Evolutionary conservation across 129 eudicot genomes (phyloP).

Genomic region (Ambrosia trifida): DNA sequence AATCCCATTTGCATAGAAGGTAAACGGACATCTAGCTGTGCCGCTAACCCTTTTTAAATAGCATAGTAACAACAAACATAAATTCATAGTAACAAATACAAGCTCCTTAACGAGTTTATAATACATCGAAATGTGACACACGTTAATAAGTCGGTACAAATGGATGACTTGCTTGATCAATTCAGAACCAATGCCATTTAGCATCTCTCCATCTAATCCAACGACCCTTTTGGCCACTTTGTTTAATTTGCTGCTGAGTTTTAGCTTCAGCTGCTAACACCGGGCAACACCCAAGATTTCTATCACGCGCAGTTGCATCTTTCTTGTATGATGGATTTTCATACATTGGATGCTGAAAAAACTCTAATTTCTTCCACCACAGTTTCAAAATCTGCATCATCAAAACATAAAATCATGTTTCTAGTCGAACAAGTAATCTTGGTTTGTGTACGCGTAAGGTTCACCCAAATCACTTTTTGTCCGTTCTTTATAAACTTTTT

Average conservation of each 20-base stretch:
- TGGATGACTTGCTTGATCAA: constrained; percentile 8
- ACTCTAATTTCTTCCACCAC: constrained; percentile 82
- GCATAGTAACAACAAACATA: too few species aligned
- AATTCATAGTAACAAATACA: background rate
- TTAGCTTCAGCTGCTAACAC: constrained; percentile 25
- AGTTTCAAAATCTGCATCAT: constrained; percentile 65
- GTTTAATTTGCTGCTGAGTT: constrained; percentile 5
- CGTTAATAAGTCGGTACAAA: background rate
- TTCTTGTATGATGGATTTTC: constrained; percentile 52
- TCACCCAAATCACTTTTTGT: background rate
- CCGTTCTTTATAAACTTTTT: background rate
- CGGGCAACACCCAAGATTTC: constrained; percentile 45
- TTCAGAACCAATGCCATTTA: constrained; percentile 79
- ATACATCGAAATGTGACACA: constrained; percentile 10
- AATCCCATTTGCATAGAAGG: too few species aligned
- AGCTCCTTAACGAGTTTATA: background rate
- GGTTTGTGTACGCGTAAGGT: background rate
- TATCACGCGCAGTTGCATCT: constrained; percentile 54
- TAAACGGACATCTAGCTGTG: too few species aligned
- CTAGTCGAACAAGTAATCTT: background rate
- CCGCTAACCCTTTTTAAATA: too few species aligned
- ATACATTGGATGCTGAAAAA: constrained; percentile 79
- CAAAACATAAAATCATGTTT: background rate
- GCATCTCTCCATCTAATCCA: constrained; percentile 75
- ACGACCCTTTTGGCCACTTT: constrained; percentile 28